Percentiles rank a stretch among this genome's conserved stretches.
These are phyloP conservation scores for Rhodotorula kratochvilovae DNA, from an alignment of 768 basidiomycete species.

Conservation along the genomic window DNA sequence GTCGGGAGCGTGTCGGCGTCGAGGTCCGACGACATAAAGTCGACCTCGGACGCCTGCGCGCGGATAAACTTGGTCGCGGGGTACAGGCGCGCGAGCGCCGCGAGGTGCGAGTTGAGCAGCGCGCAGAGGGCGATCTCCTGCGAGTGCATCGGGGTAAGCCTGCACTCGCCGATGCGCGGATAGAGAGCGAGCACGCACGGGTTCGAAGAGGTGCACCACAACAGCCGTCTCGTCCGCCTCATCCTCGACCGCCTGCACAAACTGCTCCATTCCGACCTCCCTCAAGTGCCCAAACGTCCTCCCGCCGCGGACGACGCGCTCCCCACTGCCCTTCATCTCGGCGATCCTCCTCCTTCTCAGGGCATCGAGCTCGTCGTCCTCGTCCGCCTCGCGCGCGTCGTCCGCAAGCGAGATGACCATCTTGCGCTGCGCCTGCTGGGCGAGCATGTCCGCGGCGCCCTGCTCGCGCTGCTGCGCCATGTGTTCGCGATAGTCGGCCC, in stretches of 20 bases:
- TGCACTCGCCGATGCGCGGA: rapidly evolving
- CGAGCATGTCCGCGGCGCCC: background rate
- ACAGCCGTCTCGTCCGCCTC: slow-evolving; percentile 35
- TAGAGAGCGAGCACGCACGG: slow-evolving; percentile 25
- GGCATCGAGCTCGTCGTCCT: slow-evolving; percentile 23
- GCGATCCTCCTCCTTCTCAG: slow-evolving; percentile 28
- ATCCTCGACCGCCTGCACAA: slow-evolving; percentile 41
- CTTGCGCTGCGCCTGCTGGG: slow-evolving; percentile 13
- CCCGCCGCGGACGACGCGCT: background rate
- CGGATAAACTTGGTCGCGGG: slow-evolving; percentile 43
- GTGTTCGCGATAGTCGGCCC: slow-evolving; percentile 36
- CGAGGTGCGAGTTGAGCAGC: slow-evolving; percentile 41
- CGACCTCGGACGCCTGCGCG: slow-evolving; percentile 35
- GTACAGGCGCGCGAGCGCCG: slow-evolving; percentile 36
- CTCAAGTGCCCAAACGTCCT: slow-evolving; percentile 42
- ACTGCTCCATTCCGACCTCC: slow-evolving; percentile 40
- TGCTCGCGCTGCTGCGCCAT: background rate
- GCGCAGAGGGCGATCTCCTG: slow-evolving; percentile 38
- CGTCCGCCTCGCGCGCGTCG: slow-evolving; percentile 16
- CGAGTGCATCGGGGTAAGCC: background rate
- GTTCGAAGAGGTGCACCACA: slow-evolving; percentile 41
- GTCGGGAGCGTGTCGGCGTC: slow-evolving; percentile 43
- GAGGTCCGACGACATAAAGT: slow-evolving; percentile 37
- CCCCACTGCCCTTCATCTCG: slow-evolving; percentile 21
- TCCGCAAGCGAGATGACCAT: slow-evolving; percentile 27